Evolutionary conservation across 345 rosid species (phyloP).

Genomic region (Brassica nigra): DNA sequence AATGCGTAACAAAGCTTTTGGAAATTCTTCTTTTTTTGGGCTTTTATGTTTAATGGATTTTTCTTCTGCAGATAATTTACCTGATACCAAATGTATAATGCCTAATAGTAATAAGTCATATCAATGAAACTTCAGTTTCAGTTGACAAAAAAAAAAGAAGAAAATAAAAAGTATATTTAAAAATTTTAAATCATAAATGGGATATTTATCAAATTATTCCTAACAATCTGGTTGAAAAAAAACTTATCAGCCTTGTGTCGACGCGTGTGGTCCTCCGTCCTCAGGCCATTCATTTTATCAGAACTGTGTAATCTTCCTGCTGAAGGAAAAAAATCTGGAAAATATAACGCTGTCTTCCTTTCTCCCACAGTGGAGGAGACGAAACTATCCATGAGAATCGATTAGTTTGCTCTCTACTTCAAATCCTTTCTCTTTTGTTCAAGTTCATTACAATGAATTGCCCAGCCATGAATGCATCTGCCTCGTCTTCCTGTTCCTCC

Average conservation of each 20-base stretch:
- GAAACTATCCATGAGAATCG: neutral
- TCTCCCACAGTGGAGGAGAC: constrained; percentile 19
- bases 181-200: too few species aligned
- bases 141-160: neutral
- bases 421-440: neutral
- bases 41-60: neutral
- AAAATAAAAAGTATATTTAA: too few species aligned
- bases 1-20: neutral
- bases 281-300: constrained; percentile 35
- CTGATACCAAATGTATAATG: neutral
- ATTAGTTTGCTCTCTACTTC: neutral
- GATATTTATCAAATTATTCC: neutral
- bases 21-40: neutral
- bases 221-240: neutral
- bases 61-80: neutral
- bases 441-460: constrained; percentile 25
- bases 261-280: constrained; percentile 42
- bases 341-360: neutral
- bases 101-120: neutral
- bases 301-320: constrained; percentile 4
- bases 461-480: constrained; percentile 39
- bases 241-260: constrained; percentile 17
- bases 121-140: neutral
- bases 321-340: neutral
- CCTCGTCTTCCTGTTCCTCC: constrained; percentile 48